Evolutionary conservation across 495 filamentous ascomycete genomes (phyloP).

Genomic region (Cenococcum geophilum): DNA sequence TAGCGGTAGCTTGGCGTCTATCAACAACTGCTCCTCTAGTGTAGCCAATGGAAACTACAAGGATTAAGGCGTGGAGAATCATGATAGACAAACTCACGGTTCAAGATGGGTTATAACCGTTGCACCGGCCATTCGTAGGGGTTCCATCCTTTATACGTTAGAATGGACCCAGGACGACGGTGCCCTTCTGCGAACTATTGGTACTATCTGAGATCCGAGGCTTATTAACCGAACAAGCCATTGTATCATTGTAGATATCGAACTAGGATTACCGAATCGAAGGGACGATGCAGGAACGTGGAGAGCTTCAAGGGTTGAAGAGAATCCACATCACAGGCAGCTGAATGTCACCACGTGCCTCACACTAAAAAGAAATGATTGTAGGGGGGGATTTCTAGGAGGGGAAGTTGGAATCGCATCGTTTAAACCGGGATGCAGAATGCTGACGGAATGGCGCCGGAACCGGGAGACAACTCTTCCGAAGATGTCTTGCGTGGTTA

Average conservation of each 20-base stretch:
- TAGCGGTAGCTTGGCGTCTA: conserved; percentile 5
- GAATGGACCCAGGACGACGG: background rate
- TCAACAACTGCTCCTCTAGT: background rate
- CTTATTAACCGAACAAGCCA: background rate
- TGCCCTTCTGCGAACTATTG: background rate
- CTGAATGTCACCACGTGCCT: background rate
- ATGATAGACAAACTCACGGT: background rate
- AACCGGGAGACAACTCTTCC: background rate
- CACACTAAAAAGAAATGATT: background rate
- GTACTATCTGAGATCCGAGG: background rate
- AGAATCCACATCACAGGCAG: background rate
- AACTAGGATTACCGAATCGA: background rate
- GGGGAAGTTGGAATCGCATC: background rate
- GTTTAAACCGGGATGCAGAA: background rate
- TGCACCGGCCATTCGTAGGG: background rate
- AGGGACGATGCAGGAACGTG: background rate
- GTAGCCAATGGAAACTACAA: background rate
- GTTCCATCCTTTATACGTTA: background rate
- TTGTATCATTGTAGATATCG: background rate
- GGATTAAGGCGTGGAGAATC: background rate
- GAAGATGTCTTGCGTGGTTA: background rate
- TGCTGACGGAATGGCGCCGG: background rate
- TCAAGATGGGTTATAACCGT: background rate
- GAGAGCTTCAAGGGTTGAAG: background rate
- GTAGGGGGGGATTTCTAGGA: background rate